A percentile compares a stretch with the other conserved stretches of the same genome.
Conservation (phyloP, 352 stramenopile species). For the Phytophthora cactorum region DNA sequence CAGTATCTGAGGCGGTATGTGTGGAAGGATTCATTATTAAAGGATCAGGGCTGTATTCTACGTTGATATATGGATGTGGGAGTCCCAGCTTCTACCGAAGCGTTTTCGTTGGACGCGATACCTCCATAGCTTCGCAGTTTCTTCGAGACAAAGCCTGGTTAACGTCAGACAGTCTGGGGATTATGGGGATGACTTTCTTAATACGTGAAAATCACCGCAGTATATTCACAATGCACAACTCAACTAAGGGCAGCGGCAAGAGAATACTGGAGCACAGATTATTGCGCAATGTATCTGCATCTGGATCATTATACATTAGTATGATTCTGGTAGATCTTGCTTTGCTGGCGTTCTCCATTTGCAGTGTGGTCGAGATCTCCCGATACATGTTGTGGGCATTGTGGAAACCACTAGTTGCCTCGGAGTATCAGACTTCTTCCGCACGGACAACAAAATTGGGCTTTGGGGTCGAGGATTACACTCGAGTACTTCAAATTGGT, state of each 20-base stretch:
- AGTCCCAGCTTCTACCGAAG: slow-evolving; percentile 45
- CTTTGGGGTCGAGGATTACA: slow-evolving; percentile 42
- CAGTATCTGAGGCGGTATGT: slow-evolving; percentile 48
- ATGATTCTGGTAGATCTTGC: slow-evolving; percentile 50
- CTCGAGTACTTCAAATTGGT: slow-evolving; percentile 38
- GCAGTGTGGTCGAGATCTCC: slow-evolving; percentile 41
- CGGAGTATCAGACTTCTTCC: slow-evolving; percentile 24
- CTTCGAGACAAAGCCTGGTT: slow-evolving; percentile 40
- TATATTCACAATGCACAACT: slow-evolving; percentile 24
- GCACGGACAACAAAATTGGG: slow-evolving; percentile 40
- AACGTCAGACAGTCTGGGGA: slow-evolving; percentile 22
- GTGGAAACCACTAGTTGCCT: slow-evolving; percentile 30
- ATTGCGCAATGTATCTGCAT: slow-evolving; percentile 50
- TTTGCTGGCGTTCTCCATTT: slow-evolving; percentile 41
- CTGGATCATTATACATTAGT: slow-evolving; percentile 50
- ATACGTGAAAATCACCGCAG: slow-evolving; percentile 39
- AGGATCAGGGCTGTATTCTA: slow-evolving; percentile 29
- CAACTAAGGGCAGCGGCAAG: slow-evolving; percentile 1
- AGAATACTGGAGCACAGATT: slow-evolving; percentile 38
- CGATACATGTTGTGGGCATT: slow-evolving; percentile 38
- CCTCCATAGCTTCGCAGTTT: slow-evolving; percentile 23
- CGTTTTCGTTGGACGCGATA: slow-evolving; percentile 31
- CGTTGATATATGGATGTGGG: slow-evolving; percentile 45
- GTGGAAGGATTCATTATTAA: slow-evolving; percentile 52
- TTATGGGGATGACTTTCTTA: slow-evolving; percentile 45